Evolutionary conservation across 2,329 filamentous ascomycete genomes (phyloP).

Genomic region (Aspergillus thermomutatus): DNA sequence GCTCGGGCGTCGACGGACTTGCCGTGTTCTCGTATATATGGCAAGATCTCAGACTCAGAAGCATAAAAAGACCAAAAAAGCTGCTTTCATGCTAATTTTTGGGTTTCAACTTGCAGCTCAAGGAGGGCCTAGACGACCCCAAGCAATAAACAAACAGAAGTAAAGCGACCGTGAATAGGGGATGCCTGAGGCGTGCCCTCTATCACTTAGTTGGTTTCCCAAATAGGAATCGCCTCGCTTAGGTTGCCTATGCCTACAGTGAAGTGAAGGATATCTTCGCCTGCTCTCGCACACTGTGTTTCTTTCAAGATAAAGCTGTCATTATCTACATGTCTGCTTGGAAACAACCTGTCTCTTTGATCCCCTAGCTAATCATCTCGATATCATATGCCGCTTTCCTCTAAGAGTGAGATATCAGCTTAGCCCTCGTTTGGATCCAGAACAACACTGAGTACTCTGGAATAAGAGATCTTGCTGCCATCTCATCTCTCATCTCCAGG

Average conservation of each 20-base stretch:
- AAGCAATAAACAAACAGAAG: not conserved
- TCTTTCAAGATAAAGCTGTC: not conserved
- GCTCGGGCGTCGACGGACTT: not conserved
- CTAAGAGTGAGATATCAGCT: not conserved
- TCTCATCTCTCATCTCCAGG: not conserved
- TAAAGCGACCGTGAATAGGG: not conserved
- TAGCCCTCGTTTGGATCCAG: not conserved
- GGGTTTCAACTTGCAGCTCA: not conserved
- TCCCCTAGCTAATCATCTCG: not conserved
- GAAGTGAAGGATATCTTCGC: constrained; percentile 9
- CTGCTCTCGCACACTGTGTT: not conserved
- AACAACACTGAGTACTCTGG: not conserved
- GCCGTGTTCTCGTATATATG: not conserved
- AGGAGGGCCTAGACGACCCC: not conserved
- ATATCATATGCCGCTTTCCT: not conserved
- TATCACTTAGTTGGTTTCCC: constrained; percentile 10
- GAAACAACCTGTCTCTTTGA: not conserved
- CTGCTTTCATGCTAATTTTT: not conserved
- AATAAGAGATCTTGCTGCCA: not conserved
- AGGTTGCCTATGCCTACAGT: constrained; percentile 5
- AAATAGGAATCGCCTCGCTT: constrained; percentile 16
- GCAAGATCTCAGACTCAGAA: not conserved
- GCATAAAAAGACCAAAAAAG: not conserved
- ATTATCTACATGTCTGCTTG: not conserved
- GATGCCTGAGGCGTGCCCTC: constrained; percentile 2